A percentile compares a stretch with the other conserved stretches of the same genome.
Conservation (phyloP, 148 eudicot genomes). For the Suaeda aralocaspica region DNA sequence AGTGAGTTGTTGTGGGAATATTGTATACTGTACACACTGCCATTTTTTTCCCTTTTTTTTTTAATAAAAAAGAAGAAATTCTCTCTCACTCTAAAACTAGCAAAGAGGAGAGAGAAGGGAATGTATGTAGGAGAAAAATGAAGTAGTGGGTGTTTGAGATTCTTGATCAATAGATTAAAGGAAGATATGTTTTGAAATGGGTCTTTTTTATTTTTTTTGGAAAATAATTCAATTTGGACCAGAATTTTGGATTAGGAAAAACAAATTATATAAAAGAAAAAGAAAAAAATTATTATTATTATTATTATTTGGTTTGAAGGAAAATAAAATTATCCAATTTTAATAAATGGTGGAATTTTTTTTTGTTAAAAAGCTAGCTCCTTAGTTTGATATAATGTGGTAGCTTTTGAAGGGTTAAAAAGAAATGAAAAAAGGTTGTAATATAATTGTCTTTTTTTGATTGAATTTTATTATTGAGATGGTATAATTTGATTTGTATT, state of each 20-base stretch:
- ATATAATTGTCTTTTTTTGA: slow-evolving; percentile 8
- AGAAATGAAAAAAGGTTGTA: not conserved
- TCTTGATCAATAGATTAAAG: slow-evolving; percentile 16
- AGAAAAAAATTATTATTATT: too few species aligned
- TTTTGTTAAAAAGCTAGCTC: not conserved
- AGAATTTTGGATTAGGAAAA: slow-evolving; percentile 30
- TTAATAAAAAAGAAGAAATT: too few species aligned
- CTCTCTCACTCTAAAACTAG: slow-evolving; percentile 20
- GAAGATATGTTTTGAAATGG: slow-evolving; percentile 24
- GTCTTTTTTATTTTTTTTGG: slow-evolving; percentile 6
- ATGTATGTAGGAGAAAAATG: slow-evolving; percentile 10
- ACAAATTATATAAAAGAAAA: slow-evolving; percentile 7
- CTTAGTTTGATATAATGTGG: not conserved
- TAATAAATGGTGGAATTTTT: slow-evolving; percentile 15
- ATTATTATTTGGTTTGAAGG: slow-evolving; percentile 24
- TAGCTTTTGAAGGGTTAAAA: not conserved
- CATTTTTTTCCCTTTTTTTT: slow-evolving; percentile 34
- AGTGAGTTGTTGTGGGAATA: slow-evolving; percentile 56
- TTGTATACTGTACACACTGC: slow-evolving; percentile 75
- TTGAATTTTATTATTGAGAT: not conserved
- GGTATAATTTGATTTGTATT: too few species aligned
- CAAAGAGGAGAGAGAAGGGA: slow-evolving; percentile 17
- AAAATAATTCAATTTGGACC: slow-evolving; percentile 28
- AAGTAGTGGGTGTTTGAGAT: slow-evolving; percentile 18
- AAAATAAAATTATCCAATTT: not conserved